Evolutionary conservation across 805 yeast genomes (phyloP).

Genomic region (Jamesozyma piceae): DNA sequence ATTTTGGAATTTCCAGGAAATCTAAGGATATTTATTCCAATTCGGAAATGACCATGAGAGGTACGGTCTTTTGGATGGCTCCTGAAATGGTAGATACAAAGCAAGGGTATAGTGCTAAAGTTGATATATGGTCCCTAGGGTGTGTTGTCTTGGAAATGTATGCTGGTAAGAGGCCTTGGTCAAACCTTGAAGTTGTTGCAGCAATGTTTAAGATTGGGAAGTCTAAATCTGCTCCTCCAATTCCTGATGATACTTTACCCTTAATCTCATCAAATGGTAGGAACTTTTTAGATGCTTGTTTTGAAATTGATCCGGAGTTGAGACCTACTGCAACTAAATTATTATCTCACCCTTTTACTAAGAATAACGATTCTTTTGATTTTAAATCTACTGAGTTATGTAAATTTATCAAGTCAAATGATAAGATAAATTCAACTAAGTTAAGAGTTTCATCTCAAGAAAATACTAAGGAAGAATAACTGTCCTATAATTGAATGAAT

Average conservation of each 20-base stretch:
- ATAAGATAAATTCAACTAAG: slow-evolving; percentile 28
- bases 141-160: slow-evolving; percentile 96
- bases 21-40: slow-evolving; percentile 80
- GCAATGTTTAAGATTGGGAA: slow-evolving; percentile 87
- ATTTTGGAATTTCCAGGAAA: slow-evolving; percentile 89
- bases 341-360: slow-evolving; percentile 45
- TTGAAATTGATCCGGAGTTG: slow-evolving; percentile 63
- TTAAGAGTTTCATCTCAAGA: slow-evolving; percentile 22
- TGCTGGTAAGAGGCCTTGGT: slow-evolving; percentile 97
- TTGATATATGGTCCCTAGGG: slow-evolving; percentile 96
- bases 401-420: slow-evolving; percentile 39
- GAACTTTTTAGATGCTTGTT: slow-evolving; percentile 67
- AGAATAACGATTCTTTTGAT: slow-evolving; percentile 33
- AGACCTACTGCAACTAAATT: slow-evolving; percentile 80
- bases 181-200: slow-evolving; percentile 86
- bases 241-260: slow-evolving; percentile 76
- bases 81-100: slow-evolving; percentile 93
- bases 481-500: too few species aligned
- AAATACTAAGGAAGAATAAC: background rate
- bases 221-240: slow-evolving; percentile 86
- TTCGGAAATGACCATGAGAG: slow-evolving; percentile 97
- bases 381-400: slow-evolving; percentile 51
- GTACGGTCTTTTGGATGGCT: slow-evolving; percentile 99
- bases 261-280: slow-evolving; percentile 56
- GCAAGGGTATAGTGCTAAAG: slow-evolving; percentile 94